Conservation (phyloP, 2,329 filamentous ascomycete species). For the Pseudovirgaria hyperparasitica region DNA sequence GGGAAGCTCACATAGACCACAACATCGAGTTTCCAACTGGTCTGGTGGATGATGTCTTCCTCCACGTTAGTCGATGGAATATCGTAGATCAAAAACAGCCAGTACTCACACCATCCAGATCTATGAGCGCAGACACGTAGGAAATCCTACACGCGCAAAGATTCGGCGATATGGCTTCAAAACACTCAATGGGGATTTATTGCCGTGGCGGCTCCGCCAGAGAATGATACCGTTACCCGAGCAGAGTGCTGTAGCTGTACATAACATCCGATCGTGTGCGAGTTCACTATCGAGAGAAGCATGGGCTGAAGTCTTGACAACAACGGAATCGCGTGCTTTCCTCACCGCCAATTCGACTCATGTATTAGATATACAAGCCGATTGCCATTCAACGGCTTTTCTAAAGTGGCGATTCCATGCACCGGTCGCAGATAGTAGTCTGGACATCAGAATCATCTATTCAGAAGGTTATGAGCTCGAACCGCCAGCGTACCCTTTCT, state of each 20-base stretch:
- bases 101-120: conserved; percentile 6
- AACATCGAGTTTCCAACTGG: conserved; percentile 14
- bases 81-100: conserved; percentile 1
- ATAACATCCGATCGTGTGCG: too few relatives aligned
- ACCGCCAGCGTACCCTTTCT: conserved; percentile 26
- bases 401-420: neutral
- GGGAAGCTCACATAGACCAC: conserved; percentile 14
- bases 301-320: too few relatives aligned
- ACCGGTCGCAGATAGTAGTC: neutral
- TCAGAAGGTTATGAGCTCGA: conserved; percentile 22
- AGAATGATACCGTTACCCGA: conserved; percentile 25
- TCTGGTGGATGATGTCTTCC: conserved; percentile 26
- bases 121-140: neutral
- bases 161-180: conserved; percentile 14
- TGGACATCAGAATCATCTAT: conserved; percentile 12
- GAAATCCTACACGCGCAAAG: conserved; percentile 1
- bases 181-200: conserved; percentile 26
- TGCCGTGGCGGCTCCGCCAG: conserved; percentile 27
- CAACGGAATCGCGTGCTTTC: too few relatives aligned
- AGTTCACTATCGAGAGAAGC: too few relatives aligned
- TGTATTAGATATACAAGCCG: neutral
- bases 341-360: neutral
- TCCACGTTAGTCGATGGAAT: conserved; percentile 20
- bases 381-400: neutral
- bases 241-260: too few relatives aligned